Evolutionary conservation across 148 eudicot species (phyloP), one percentile per base, ranked within the genome.

Genomic region (Rhododendron ferrugineum): DNA sequence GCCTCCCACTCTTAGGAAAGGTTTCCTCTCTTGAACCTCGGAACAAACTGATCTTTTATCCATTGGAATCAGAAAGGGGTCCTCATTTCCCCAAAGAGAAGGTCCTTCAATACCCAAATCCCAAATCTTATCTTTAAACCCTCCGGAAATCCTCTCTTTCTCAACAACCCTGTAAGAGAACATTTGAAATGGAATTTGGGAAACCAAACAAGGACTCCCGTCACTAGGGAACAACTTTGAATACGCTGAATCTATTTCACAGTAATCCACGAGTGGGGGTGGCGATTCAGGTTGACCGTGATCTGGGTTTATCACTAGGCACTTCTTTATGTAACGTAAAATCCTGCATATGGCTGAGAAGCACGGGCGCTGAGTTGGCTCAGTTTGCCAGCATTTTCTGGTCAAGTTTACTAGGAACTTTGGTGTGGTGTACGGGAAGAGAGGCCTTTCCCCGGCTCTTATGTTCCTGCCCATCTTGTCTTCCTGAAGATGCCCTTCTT

Each of bases 11-110:
- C 74, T 36, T 22, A 66, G 42, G 2, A 62, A 40, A 56, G 47
- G 68, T 60, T 78, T 87, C 22, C 86, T 87, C 16, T 82, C 89
- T 44, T 86, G 86, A 70, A 91, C 72, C 36, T 91, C 92, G 3
- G 97, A 93, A 73, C 88, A 92, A 72, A 90, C 91, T n/a, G 97
- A 94, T 75, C 94, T 88, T 58, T 88, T 90, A 88, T 94, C 98
- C 11, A 86, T 86, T 62, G 87, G 85, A 44, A 37, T 84, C 32
- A 90, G 73, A 37, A 88, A 87, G 15, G 86, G 70, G 74, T 80
- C 89, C 46, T 92, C 92, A 82, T 58, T 86, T 23, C 88, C 86
- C 73, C 85, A 81, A 11, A 79, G 44, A 32, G 86, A 62, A 20
- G 84, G 34, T 40, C 78, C 86, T 75, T 90, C 95, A 74, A 86